Evolutionary conservation across 2,329 filamentous ascomycete genomes (phyloP), one percentile per base, ranked within the genome.

Genomic region (Apiospora saccharicola): DNA sequence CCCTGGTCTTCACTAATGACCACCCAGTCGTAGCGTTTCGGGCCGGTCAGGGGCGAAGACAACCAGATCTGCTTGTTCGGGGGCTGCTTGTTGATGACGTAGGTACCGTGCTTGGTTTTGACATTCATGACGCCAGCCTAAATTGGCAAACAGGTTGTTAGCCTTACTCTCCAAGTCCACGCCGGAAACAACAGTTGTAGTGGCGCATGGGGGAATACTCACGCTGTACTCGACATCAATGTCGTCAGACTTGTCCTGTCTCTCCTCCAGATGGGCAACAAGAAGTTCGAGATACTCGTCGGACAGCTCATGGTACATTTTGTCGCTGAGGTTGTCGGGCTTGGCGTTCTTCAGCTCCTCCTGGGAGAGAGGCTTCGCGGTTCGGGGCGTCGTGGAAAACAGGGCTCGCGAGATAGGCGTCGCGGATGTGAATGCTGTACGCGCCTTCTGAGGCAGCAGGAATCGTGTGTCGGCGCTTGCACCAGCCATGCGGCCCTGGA

Each of bases 31-130:
- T 92, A 99, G 72, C 96, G 92, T 85, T 98, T 98, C 19, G 96
- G 96, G 0, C 96, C 96, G 7, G 94, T 95, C 71, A 94, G 86
- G 4, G 96, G 96, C 61, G 94, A 97, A 49, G 94, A 96, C 67
- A 98, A 90, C 96, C 96, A 99, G 80, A 99, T 98, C 81, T 93
- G 96, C 86, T 95, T 96, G 87, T 98, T 98, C 26, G 96, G 95
- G 0, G 96, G 96, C 83, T 99, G 96, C 84, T 99, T 99, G 89
- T 99, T 99, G 84, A 99, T 89, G 73, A 99, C 94, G 81, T 97
- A 99, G 43, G 90, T 96, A 74, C 95, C 95, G 69, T 90, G 86
- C 16, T 87, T 85, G 1, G 90, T 90, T 8, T 85, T 87, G 78
- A 98, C 87, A 75, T 91, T 95, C 77, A 98, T 88, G 71, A 98